Percentiles rank a stretch among this genome's conserved stretches.
Evolutionary conservation across 805 yeast species (phyloP).

Genomic region (Pichia phayaonensis): DNA sequence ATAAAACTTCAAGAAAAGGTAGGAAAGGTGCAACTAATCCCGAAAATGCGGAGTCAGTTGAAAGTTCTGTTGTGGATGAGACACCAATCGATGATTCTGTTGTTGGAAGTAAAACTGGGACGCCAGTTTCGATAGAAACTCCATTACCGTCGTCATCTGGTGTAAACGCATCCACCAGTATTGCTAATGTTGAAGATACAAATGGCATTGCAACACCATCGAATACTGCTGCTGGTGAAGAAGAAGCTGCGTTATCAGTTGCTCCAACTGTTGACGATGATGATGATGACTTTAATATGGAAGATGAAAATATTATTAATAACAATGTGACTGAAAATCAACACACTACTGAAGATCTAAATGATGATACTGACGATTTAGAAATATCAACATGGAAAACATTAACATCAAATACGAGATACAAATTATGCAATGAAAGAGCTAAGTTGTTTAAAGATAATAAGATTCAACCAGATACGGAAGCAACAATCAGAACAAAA

Average conservation of each 20-base stretch:
- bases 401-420: slow-evolving; percentile 71
- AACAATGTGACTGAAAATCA: background rate
- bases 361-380: slow-evolving; percentile 39
- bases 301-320: slow-evolving; percentile 1
- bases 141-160: background rate
- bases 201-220: background rate
- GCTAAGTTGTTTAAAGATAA: slow-evolving; percentile 55
- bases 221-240: background rate
- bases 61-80: background rate
- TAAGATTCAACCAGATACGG: slow-evolving; percentile 55
- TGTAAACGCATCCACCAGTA: background rate
- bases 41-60: background rate
- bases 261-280: slow-evolving; percentile 17
- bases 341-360: slow-evolving; percentile 11
- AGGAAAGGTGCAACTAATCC: slow-evolving; percentile 26
- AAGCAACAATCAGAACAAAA: slow-evolving; percentile 61
- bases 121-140: background rate
- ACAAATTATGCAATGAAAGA: slow-evolving; percentile 64
- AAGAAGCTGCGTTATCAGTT: background rate
- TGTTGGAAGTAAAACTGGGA: background rate
- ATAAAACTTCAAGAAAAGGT: slow-evolving; percentile 32
- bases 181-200: background rate
- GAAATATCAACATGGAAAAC: slow-evolving; percentile 80
- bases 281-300: slow-evolving; percentile 10
- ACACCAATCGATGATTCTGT: background rate